These are phyloP conservation scores for Fusarium sp. DNA, from an alignment of 2,329 filamentous ascomycete species.

Conservation along the genomic window DNA sequence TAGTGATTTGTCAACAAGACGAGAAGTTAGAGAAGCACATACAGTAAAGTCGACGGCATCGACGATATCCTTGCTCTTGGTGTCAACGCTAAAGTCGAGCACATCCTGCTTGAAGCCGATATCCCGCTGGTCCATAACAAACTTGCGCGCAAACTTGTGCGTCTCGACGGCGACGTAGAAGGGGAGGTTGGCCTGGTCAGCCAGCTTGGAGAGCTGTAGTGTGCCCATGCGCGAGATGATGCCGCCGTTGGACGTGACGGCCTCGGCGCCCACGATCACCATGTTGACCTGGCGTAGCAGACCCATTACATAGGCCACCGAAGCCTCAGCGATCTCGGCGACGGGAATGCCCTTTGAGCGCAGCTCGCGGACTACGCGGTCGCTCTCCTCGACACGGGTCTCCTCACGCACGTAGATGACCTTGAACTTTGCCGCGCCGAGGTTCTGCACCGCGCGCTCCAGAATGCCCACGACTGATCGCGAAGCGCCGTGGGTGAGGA, in stretches of 20 bases:
- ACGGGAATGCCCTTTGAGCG: conserved; percentile 82
- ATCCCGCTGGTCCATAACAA: conserved; percentile 83
- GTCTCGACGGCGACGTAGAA: conserved; percentile 95
- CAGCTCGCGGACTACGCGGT: conserved; percentile 76
- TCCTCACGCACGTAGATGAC: conserved; percentile 82
- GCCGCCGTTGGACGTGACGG: conserved; percentile 92
- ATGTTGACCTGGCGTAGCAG: conserved; percentile 68
- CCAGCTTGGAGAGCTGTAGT: conserved; percentile 86
- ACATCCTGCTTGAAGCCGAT: conserved; percentile 82
- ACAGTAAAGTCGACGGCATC: conserved; percentile 78
- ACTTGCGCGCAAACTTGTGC: conserved; percentile 94
- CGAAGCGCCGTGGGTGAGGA: conserved; percentile 92
- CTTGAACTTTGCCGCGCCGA: conserved; percentile 73
- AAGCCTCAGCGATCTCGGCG: conserved; percentile 65
- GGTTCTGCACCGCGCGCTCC: conserved; percentile 71
- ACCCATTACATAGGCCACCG: conserved; percentile 82
- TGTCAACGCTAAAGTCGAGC: conserved; percentile 75
- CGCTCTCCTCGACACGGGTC: conserved; percentile 68
- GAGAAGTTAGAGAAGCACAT: conserved; percentile 43
- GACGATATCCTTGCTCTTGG: conserved; percentile 56
- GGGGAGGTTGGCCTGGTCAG: conserved; percentile 74
- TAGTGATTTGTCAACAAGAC: not conserved
- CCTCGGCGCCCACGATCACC: conserved; percentile 78
- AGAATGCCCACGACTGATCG: conserved; percentile 84
- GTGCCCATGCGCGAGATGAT: conserved; percentile 88